A percentile compares a stretch with the other conserved stretches of the same genome.
phyloP scores from a whole-genome alignment of 2,329 filamentous ascomycete genomes.

The Bipolaris sorokiniana region DNA sequence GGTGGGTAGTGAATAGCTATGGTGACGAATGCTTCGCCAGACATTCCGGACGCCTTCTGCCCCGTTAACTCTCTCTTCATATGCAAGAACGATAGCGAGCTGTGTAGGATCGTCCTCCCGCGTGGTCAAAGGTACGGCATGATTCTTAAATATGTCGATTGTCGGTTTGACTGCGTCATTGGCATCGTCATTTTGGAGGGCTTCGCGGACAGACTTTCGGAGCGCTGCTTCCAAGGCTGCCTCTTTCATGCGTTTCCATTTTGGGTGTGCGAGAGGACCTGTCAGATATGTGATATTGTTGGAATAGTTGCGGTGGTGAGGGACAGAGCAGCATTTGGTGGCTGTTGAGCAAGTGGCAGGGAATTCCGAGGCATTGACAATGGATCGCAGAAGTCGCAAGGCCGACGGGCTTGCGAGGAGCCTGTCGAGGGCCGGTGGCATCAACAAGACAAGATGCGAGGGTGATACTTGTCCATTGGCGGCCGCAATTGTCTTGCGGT shows the following conservation, averaged over 20 bases:
- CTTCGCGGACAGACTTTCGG: conserved; percentile 15
- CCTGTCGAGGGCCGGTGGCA: conserved; percentile 54
- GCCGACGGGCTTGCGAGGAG: conserved; percentile 55
- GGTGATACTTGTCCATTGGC: conserved; percentile 32
- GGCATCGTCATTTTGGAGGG: conserved; percentile 16
- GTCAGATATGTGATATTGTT: neutral
- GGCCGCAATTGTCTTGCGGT: conserved; percentile 6
- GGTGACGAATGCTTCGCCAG: conserved; percentile 51
- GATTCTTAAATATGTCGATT: neutral
- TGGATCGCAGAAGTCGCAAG: conserved; percentile 47
- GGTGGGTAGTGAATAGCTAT: conserved; percentile 50
- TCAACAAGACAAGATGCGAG: conserved; percentile 37
- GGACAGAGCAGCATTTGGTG: conserved; percentile 24
- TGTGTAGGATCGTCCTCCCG: conserved; percentile 6
- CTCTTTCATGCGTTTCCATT: conserved; percentile 27
- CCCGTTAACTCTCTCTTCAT: conserved; percentile 51
- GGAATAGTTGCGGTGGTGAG: conserved; percentile 24
- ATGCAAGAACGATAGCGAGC: conserved; percentile 53
- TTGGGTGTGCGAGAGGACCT: conserved; percentile 2
- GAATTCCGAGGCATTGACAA: conserved; percentile 36
- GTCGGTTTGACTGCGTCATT: conserved; percentile 1
- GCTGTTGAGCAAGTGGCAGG: conserved; percentile 25
- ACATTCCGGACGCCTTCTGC: conserved; percentile 50
- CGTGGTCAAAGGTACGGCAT: neutral
- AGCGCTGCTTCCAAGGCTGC: conserved; percentile 5